Conservation (phyloP, 192 early-diverging fungal species). For the Hyaloraphidium curvatum region DNA sequence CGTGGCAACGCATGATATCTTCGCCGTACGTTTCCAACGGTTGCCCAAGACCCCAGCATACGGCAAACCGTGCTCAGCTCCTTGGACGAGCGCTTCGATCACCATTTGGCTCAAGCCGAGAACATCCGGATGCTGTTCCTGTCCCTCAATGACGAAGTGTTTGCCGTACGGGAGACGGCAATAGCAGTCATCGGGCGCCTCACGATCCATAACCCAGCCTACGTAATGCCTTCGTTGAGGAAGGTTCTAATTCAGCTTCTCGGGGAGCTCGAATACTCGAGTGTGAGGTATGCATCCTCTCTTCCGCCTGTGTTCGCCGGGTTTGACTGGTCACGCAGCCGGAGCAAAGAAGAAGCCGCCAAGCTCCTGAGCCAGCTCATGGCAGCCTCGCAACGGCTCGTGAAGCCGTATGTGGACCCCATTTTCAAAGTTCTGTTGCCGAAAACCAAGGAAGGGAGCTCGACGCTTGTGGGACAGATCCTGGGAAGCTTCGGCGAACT, state of each 20-base stretch:
- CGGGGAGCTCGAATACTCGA: constrained; percentile 78
- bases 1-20: constrained; percentile 3
- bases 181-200: constrained; percentile 74
- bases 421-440: constrained; percentile 70
- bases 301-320: not conserved
- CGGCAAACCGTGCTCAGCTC: constrained; percentile 58
- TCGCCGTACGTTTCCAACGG: not conserved
- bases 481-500: constrained; percentile 67
- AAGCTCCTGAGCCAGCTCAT: constrained; percentile 58
- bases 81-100: constrained; percentile 65
- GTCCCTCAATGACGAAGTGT: constrained; percentile 78
- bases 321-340: constrained; percentile 15
- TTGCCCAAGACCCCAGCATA: constrained; percentile 37
- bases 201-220: constrained; percentile 71
- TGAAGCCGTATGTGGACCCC: constrained; percentile 77
- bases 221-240: constrained; percentile 73
- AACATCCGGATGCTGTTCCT: constrained; percentile 75
- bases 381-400: constrained; percentile 49
- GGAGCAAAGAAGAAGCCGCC: constrained; percentile 74
- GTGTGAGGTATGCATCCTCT: constrained; percentile 24
- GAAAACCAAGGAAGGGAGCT: constrained; percentile 52
- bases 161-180: constrained; percentile 63
- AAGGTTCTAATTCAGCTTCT: constrained; percentile 71
- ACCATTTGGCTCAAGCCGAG: constrained; percentile 74
- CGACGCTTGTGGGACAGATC: constrained; percentile 59